Conservation (phyloP, 768 basidiomycete species). For the Auricularia auricula-judae region DNA sequence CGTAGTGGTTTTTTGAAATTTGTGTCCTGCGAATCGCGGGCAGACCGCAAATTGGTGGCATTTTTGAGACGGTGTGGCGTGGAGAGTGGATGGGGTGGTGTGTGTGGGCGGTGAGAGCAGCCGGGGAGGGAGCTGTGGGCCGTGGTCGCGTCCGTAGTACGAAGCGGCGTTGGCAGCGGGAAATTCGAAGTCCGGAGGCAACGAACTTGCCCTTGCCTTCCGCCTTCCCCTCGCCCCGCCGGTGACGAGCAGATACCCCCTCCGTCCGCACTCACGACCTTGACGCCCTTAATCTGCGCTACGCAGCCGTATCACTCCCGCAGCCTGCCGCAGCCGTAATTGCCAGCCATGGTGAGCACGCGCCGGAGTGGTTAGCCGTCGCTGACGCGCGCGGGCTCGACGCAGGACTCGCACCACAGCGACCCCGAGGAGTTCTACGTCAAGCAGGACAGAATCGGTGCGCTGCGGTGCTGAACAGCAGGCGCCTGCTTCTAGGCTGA, state of each 20-base stretch:
- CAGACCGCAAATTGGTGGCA: too few relatives aligned
- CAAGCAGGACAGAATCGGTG: conserved; percentile 94
- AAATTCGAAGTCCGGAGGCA: not conserved
- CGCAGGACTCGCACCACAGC: conserved; percentile 54
- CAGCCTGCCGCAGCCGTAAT: not conserved
- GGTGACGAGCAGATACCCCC: not conserved
- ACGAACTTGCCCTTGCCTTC: not conserved
- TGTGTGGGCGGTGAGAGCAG: too few relatives aligned
- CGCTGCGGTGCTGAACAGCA: conserved; percentile 2
- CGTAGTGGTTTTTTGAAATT: too few relatives aligned
- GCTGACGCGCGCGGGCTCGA: not conserved
- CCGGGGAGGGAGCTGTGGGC: too few relatives aligned
- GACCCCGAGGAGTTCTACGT: conserved; percentile 98
- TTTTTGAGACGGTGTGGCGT: too few relatives aligned
- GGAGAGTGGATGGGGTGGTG: too few relatives aligned
- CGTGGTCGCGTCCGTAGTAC: too few relatives aligned
- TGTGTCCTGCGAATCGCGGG: too few relatives aligned
- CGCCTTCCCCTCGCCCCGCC: not conserved
- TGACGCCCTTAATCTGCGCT: not conserved
- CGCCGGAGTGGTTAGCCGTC: not conserved
- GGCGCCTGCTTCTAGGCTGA: not conserved
- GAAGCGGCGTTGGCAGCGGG: too few relatives aligned
- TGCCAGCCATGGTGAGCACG: not conserved
- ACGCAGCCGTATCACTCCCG: not conserved
- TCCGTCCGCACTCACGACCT: not conserved